Percentiles rank a stretch among this genome's conserved stretches.
These are phyloP conservation scores for baker's yeast (Saccharomyces cerevisiae) DNA, from an alignment of 805 yeast species.

Conservation along the genomic window DNA sequence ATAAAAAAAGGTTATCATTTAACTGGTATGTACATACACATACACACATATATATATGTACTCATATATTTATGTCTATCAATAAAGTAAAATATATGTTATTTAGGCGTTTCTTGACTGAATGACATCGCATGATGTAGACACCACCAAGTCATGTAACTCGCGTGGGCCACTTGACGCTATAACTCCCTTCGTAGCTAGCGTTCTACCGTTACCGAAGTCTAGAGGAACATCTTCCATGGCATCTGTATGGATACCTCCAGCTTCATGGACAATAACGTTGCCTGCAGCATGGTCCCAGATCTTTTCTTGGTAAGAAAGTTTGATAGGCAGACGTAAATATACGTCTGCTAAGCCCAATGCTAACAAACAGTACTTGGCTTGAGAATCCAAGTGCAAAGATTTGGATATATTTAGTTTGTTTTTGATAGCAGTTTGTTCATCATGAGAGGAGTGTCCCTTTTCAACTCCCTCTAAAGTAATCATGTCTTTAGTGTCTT, in stretches of 20 bases:
- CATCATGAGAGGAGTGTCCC: conserved; percentile 86
- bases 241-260: conserved; percentile 78
- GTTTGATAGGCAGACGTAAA: conserved; percentile 73
- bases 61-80: not conserved
- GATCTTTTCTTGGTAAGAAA: conserved; percentile 79
- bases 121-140: conserved; percentile 19
- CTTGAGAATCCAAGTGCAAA: conserved; percentile 89
- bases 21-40: not conserved
- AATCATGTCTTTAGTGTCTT: conserved; percentile 21
- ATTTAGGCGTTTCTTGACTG: conserved; percentile 9
- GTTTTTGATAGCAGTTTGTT: conserved; percentile 68
- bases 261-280: conserved; percentile 77
- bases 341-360: conserved; percentile 90
- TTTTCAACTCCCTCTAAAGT: conserved; percentile 82
- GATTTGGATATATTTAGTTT: conserved; percentile 55
- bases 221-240: conserved; percentile 65
- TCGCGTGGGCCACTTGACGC: conserved; percentile 47
- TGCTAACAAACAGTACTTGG: conserved; percentile 85
- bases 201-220: conserved; percentile 78
- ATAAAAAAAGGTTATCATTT: not conserved
- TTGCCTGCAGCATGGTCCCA: conserved; percentile 99
- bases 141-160: conserved; percentile 22
- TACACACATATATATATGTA: not conserved
- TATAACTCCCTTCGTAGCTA: conserved; percentile 82
- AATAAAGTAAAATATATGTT: not conserved